Conservation (phyloP, 2,329 filamentous ascomycete genomes). For the Aspergillus piperis region DNA sequence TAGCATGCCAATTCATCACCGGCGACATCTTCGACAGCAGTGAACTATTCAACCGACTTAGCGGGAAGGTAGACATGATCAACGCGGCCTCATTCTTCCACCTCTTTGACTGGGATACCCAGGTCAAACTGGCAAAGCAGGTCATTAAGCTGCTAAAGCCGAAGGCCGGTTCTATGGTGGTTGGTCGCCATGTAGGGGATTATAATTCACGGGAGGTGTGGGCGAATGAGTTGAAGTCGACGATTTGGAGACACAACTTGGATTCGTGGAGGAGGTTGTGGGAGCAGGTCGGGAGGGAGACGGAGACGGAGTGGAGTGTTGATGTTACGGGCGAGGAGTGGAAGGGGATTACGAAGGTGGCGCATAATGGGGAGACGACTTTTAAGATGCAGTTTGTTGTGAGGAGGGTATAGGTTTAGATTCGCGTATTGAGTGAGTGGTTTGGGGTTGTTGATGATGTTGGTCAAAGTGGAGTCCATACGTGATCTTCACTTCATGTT, state of each 20-base stretch:
- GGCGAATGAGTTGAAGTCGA: neutral
- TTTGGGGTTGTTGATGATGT: too few relatives aligned
- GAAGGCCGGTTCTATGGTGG: neutral
- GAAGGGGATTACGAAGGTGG: neutral
- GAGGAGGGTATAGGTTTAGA: neutral
- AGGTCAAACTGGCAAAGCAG: conserved; percentile 3
- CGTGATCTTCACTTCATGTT: too few relatives aligned
- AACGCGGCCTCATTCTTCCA: conserved; percentile 17
- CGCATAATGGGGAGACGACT: neutral
- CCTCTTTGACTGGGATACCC: conserved; percentile 9
- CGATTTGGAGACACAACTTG: neutral
- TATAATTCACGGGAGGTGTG: neutral
- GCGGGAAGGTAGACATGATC: neutral
- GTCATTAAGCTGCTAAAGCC: conserved; percentile 8
- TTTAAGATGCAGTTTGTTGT: conserved; percentile 9
- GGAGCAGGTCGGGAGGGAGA: conserved; percentile 3
- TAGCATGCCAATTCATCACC: neutral
- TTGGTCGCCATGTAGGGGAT: conserved; percentile 7
- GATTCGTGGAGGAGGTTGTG: conserved; percentile 4
- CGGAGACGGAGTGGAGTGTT: neutral
- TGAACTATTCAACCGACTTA: neutral
- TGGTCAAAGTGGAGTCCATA: too few relatives aligned
- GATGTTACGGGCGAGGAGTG: conserved; percentile 1
- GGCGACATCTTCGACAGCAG: conserved; percentile 11
- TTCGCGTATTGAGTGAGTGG: too few relatives aligned